A percentile compares a stretch with the other conserved stretches of the same genome.
phyloP scores from a whole-genome alignment of 2,329 filamentous ascomycete genomes.

The Sporothrix dimorphospora region DNA sequence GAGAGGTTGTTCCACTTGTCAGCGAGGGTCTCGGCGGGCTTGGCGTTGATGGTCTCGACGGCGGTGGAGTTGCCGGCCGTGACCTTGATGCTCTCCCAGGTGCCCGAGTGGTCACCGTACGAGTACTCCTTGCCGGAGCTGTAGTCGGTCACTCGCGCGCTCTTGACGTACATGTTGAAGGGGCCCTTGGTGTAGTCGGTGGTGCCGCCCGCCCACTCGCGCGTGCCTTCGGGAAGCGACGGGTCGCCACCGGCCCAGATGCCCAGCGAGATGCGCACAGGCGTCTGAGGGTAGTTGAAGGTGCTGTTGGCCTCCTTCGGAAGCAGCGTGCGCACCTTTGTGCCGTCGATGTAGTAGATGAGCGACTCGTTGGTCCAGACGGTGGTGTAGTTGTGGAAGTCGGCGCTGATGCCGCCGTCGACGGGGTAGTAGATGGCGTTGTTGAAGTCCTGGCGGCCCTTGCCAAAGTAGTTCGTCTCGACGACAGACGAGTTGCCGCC shows the following conservation, averaged over 20 bases:
- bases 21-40: slow-evolving; percentile 48
- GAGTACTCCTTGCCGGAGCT: slow-evolving; percentile 38
- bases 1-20: slow-evolving; percentile 61
- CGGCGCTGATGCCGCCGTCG: slow-evolving; percentile 57
- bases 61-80: slow-evolving; percentile 60
- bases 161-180: slow-evolving; percentile 66
- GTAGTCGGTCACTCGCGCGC: slow-evolving; percentile 45
- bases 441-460: slow-evolving; percentile 56
- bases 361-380: slow-evolving; percentile 70
- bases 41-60: slow-evolving; percentile 47
- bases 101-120: slow-evolving; percentile 31
- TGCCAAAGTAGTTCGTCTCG: slow-evolving; percentile 79
- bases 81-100: slow-evolving; percentile 33
- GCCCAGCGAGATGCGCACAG: slow-evolving; percentile 70
- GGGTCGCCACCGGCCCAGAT: slow-evolving; percentile 68
- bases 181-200: slow-evolving; percentile 61
- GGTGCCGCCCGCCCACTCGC: slow-evolving; percentile 60
- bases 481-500: slow-evolving; percentile 66
- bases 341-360: slow-evolving; percentile 71
- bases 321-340: slow-evolving; percentile 64
- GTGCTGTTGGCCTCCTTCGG: slow-evolving; percentile 64
- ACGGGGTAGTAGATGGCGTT: slow-evolving; percentile 64
- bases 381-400: slow-evolving; percentile 76
- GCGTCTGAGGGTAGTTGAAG: slow-evolving; percentile 73
- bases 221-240: slow-evolving; percentile 52